Conservation (phyloP, 2,329 filamentous ascomycete genomes). For the Neofusicoccum laricinum region DNA sequence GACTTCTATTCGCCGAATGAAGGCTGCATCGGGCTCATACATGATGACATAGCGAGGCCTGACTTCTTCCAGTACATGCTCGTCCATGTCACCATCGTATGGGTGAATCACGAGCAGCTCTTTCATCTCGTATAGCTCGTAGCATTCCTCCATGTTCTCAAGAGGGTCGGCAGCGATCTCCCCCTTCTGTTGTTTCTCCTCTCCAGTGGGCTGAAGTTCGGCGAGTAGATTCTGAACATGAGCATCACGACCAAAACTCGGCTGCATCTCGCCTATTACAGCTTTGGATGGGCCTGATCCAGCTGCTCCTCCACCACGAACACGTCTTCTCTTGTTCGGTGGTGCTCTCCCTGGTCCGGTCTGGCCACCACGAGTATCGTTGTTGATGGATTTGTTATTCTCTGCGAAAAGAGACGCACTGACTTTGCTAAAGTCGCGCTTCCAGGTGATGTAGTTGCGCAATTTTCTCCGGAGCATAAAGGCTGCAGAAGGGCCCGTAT, state of each 20-base stretch:
- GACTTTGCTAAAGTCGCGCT: conserved; percentile 81
- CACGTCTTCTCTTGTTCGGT: conserved; percentile 78
- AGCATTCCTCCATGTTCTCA: conserved; percentile 89
- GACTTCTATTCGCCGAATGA: conserved; percentile 91
- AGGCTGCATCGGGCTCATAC: conserved; percentile 95
- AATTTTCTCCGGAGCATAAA: conserved; percentile 90
- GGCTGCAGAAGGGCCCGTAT: conserved; percentile 62
- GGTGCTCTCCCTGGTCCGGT: conserved; percentile 63
- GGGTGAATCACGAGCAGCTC: conserved; percentile 87
- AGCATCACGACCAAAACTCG: conserved; percentile 67
- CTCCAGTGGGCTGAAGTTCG: conserved; percentile 76
- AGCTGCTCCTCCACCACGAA: conserved; percentile 71
- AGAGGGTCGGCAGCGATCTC: conserved; percentile 76
- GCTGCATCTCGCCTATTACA: conserved; percentile 69
- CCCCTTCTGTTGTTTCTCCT: conserved; percentile 71
- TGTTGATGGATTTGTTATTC: conserved; percentile 72
- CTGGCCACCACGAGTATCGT: conserved; percentile 53
- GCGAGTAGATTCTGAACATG: conserved; percentile 81
- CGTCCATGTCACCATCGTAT: conserved; percentile 93
- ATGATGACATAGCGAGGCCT: conserved; percentile 95
- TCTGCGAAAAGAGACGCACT: conserved; percentile 75
- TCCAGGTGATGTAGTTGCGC: conserved; percentile 86
- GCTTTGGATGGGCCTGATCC: conserved; percentile 60
- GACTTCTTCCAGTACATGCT: conserved; percentile 91
- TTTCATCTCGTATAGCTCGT: conserved; percentile 86